These are phyloP conservation scores for Chlorencoelia australis DNA, from an alignment of 2,329 filamentous ascomycete genomes.

Conservation along the genomic window DNA sequence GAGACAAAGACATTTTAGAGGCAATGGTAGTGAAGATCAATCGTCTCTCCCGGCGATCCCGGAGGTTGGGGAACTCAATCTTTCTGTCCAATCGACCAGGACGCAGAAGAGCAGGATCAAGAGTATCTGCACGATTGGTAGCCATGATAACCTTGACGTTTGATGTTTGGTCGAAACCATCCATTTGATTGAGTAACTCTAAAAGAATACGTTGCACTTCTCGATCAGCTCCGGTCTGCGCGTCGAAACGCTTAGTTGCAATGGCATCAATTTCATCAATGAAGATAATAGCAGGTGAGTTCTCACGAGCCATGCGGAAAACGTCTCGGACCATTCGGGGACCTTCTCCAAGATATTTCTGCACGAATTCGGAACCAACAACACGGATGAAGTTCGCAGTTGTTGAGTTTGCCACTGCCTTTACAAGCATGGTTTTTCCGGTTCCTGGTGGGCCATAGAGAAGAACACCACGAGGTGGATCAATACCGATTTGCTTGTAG, in stretches of 20 bases:
- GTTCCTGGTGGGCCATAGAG: conserved; percentile 94
- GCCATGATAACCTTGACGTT: conserved; percentile 99
- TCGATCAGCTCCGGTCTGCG: conserved; percentile 93
- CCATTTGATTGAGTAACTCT: conserved; percentile 98
- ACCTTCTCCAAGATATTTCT: conserved; percentile 96
- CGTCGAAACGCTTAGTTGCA: conserved; percentile 97
- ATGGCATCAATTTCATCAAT: conserved; percentile 99
- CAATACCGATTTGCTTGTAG: conserved; percentile 98
- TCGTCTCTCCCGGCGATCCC: conserved; percentile 86
- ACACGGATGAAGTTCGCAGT: conserved; percentile 98
- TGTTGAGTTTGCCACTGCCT: conserved; percentile 96
- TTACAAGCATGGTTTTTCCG: conserved; percentile 95
- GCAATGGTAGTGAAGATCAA: conserved; percentile 98
- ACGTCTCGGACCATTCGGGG: conserved; percentile 98
- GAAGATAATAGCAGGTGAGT: conserved; percentile 97
- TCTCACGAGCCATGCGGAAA: conserved; percentile 97
- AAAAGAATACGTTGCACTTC: conserved; percentile 98
- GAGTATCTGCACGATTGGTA: conserved; percentile 93
- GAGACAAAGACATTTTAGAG: conserved; percentile 90
- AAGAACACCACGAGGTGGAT: conserved; percentile 90
- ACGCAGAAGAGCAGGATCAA: conserved; percentile 88
- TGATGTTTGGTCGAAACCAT: conserved; percentile 96
- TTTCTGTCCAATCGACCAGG: conserved; percentile 94
- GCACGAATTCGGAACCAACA: conserved; percentile 95
- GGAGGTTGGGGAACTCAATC: conserved; percentile 95